Evolutionary conservation across 225 moss, liverwort and hornwort species (phyloP).

Genomic region (Pseudisothecium myosuroides): DNA sequence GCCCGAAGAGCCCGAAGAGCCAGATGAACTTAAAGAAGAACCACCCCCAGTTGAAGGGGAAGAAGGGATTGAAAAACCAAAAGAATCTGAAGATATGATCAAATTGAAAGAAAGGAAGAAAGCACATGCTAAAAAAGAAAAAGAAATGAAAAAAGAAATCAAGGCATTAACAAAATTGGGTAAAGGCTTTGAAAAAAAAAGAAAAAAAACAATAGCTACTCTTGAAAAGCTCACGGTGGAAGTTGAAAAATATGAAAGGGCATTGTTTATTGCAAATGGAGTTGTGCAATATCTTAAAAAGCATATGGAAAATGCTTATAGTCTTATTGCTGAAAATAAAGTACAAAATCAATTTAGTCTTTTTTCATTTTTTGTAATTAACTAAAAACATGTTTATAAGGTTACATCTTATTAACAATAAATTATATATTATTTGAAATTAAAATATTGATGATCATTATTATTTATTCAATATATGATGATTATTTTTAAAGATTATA

Average conservation of each 20-base stretch:
- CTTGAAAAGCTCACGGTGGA: neutral
- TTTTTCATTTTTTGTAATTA: too few species aligned
- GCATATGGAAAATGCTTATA: constrained; percentile 18
- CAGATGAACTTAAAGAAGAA: neutral
- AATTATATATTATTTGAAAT: too few species aligned
- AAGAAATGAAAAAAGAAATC: neutral
- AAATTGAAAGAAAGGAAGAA: constrained; percentile 16
- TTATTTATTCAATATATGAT: too few species aligned
- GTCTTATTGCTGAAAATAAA: constrained; percentile 24
- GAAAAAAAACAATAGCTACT: neutral
- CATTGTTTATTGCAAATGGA: constrained; percentile 9
- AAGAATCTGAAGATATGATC: constrained; percentile 31
- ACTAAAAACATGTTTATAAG: neutral
- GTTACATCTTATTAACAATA: rapidly evolving
- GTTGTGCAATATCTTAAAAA: constrained; percentile 23
- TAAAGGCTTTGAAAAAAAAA: neutral
- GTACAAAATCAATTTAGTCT: neutral
- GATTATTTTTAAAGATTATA: too few species aligned
- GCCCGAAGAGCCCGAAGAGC: neutral
- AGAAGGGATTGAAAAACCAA: constrained; percentile 13
- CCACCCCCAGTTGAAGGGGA: neutral
- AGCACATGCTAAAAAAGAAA: neutral
- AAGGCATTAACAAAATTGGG: neutral
- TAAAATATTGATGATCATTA: too few species aligned
- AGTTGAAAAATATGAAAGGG: constrained; percentile 30